Evolutionary conservation across 352 stramenopile species (phyloP), one percentile per base, ranked within the genome.

Genomic region (Saprolegnia diclina): DNA sequence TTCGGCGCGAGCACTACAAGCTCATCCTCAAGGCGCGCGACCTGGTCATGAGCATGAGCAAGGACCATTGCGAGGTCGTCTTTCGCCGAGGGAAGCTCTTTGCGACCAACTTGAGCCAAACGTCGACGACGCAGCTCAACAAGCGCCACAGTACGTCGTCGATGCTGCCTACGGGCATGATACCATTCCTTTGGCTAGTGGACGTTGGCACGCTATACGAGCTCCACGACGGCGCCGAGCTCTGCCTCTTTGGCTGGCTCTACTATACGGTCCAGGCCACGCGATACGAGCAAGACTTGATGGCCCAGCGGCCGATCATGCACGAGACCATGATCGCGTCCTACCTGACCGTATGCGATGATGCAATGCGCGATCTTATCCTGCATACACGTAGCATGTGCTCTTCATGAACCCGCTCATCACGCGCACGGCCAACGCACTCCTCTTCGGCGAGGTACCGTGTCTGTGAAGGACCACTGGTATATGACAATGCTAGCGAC

Each of bases 31-130:
- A 59, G 35, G 24, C 11, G 35, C 52, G 52, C 35, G 52, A 59
- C 13, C 52, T 59, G 11, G 19, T 9, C 13, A 59, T 59, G 52
- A 59, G 35, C 9, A 59, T 59, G 52, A 59, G 52, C 52, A 59
- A 59, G 35, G 52, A 59, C 19, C 52, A 59, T 9, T 59, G 52
- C 35, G 24, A 59, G 35, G 24, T 59, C 11, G 13, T 26, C 24
- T 59, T 26, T 11, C 52, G 52, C 7, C 24, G 19, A 13, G 52
- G 35, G 3, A 16, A 24, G 35, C 35, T 59, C 24, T 59, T 13
- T 24, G 52, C 52, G 13, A 59, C 16, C 11, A 59, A 59, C 35
- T 24, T 59, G 35, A 59, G 52, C 35, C 13, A 14, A 10, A 40
- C 52, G 3, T 59, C 52, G 11, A 59, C 24, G 24, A 59, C 52